Evolutionary conservation across 768 basidiomycete species (phyloP).

Genomic region (Termitomyces sp.): DNA sequence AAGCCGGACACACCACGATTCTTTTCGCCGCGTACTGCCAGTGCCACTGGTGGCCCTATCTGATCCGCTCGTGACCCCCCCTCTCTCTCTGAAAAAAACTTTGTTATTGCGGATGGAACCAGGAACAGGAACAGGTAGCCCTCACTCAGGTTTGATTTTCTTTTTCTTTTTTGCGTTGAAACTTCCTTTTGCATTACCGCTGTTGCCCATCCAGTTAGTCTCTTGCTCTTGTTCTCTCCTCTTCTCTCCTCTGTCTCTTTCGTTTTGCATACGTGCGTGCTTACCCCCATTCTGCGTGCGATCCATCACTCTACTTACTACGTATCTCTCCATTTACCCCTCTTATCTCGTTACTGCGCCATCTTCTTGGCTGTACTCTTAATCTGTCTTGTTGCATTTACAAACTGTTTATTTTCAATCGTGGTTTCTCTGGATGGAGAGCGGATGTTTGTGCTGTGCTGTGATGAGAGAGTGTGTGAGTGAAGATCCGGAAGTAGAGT

Average conservation of each 20-base stretch:
- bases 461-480: background rate
- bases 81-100: background rate
- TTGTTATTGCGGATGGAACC: constrained; percentile 1
- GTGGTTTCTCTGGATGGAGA: constrained; percentile 4
- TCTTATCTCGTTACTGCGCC: constrained; percentile 1
- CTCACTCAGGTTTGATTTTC: background rate
- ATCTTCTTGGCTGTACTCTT: constrained; percentile 3
- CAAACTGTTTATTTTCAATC: background rate
- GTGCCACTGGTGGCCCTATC: background rate
- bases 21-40: background rate
- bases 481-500: too few relatives aligned
- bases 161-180: background rate
- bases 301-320: too few relatives aligned
- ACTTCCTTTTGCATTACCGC: background rate
- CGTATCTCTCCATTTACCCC: background rate
- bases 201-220: background rate
- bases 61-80: background rate
- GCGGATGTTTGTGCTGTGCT: background rate
- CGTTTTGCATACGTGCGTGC: background rate
- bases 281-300: too few relatives aligned
- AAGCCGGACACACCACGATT: background rate
- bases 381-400: constrained; percentile 1
- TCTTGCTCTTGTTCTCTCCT: background rate
- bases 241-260: background rate
- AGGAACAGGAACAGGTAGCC: constrained; percentile 8